A percentile compares a stretch with the other conserved stretches of the same genome.
phyloP scores from a whole-genome alignment of 176 grass and related monocot species.

The Stipa capillata region DNA sequence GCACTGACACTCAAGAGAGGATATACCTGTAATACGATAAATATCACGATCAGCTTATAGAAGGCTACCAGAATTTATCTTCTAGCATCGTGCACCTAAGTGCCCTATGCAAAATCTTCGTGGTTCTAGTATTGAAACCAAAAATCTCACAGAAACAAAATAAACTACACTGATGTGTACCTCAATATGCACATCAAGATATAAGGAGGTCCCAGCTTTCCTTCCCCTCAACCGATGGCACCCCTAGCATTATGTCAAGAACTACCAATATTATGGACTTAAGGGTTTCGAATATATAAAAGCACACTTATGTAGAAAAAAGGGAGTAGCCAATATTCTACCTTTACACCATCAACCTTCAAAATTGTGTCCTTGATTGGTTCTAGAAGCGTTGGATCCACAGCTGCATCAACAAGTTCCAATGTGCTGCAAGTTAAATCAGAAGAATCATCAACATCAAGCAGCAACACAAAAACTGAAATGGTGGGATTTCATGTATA shows the following conservation, averaged over 20 bases:
- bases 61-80: background rate
- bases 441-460: background rate
- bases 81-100: background rate
- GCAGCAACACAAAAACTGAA: slow-evolving; percentile 5
- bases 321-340: slow-evolving; percentile 26
- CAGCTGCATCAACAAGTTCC: slow-evolving; percentile 89
- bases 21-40: slow-evolving; percentile 53
- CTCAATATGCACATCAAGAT: slow-evolving; percentile 98
- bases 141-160: slow-evolving; percentile 18
- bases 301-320: background rate
- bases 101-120: background rate
- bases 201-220: slow-evolving; percentile 88
- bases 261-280: background rate
- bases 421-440: slow-evolving; percentile 46
- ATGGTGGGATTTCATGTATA: background rate
- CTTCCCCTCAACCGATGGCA: slow-evolving; percentile 91
- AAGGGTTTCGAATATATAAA: background rate
- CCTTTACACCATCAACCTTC: slow-evolving; percentile 93
- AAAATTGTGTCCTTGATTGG: slow-evolving; percentile 86
- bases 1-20: slow-evolving; percentile 89
- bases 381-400: slow-evolving; percentile 55
- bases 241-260: slow-evolving; percentile 43
- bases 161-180: slow-evolving; percentile 30
- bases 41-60: background rate
- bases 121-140: background rate